These are phyloP conservation scores for Eragrostis curvula DNA, from an alignment of 176 grass and related monocot genomes.

Conservation along the genomic window DNA sequence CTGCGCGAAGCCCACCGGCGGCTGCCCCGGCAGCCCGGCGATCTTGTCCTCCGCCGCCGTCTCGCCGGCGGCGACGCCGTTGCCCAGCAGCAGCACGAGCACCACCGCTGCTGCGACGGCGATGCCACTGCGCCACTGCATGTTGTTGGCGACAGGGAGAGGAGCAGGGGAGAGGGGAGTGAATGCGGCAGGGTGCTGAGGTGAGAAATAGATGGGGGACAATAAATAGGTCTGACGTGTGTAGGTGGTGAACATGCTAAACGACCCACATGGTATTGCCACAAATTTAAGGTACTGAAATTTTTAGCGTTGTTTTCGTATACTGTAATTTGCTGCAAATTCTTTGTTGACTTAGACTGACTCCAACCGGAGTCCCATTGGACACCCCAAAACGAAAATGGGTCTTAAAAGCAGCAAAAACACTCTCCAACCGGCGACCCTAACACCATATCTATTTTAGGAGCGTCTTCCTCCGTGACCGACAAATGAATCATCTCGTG, in stretches of 20 bases:
- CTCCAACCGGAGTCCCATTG: too few relatives aligned
- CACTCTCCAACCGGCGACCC: too few relatives aligned
- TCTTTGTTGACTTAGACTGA: too few relatives aligned
- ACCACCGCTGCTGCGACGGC: slow-evolving; percentile 21
- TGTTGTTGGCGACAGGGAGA: background rate
- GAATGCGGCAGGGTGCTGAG: slow-evolving; percentile 31
- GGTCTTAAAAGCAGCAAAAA: too few relatives aligned
- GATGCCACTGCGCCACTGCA: slow-evolving; percentile 23
- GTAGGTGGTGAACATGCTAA: background rate
- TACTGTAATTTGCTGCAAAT: too few relatives aligned
- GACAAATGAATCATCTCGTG: too few relatives aligned
- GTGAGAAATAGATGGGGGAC: slow-evolving; percentile 13
- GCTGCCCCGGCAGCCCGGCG: slow-evolving; percentile 73
- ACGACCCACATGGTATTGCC: too few relatives aligned
- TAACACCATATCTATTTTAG: too few relatives aligned
- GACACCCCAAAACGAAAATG: too few relatives aligned
- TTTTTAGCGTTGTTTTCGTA: too few relatives aligned
- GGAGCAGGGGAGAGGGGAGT: background rate
- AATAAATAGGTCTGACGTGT: slow-evolving; percentile 45
- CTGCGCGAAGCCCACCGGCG: slow-evolving; percentile 74
- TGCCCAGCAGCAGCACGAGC: slow-evolving; percentile 31
- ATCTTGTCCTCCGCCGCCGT: slow-evolving; percentile 63
- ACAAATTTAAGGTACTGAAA: too few relatives aligned
- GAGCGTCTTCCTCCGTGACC: too few relatives aligned
- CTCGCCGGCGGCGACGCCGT: slow-evolving; percentile 18